A percentile compares a stretch with the other conserved stretches of the same genome.
Evolutionary conservation across 1,284 basidiomycete genomes (phyloP).

Genomic region (Austroboletus rostrupii): DNA sequence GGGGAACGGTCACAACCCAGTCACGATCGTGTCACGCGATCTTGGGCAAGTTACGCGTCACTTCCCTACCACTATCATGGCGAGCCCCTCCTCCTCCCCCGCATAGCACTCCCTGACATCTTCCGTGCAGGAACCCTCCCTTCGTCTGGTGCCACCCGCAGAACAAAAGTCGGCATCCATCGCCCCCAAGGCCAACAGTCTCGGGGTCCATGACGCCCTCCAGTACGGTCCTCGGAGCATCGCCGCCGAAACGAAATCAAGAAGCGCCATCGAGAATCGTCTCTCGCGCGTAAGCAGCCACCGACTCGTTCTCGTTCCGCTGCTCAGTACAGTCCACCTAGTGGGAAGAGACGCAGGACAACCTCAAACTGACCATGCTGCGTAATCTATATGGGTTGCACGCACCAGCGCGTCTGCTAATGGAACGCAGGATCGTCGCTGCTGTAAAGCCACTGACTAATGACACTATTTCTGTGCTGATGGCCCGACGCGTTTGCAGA

Average conservation of each 20-base stretch:
- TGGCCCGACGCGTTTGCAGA: constrained; percentile 35
- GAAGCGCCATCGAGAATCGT: constrained; percentile 54
- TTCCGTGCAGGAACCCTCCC: constrained; percentile 53
- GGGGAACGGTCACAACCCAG: constrained; percentile 23
- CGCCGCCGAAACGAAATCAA: constrained; percentile 62
- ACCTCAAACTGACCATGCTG: constrained; percentile 81
- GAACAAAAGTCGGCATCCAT: constrained; percentile 61
- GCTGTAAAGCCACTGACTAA: constrained; percentile 42
- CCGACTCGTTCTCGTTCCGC: not conserved
- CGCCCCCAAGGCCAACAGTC: constrained; percentile 61
- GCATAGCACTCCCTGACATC: not conserved
- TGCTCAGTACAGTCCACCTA: constrained; percentile 31
- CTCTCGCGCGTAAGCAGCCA: constrained; percentile 58
- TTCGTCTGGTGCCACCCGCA: constrained; percentile 61
- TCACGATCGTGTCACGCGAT: constrained; percentile 24
- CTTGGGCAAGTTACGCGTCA: constrained; percentile 23
- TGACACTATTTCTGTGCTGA: not conserved
- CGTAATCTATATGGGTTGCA: constrained; percentile 85
- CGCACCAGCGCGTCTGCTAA: constrained; percentile 83
- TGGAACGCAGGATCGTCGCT: constrained; percentile 89
- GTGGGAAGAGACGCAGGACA: constrained; percentile 94
- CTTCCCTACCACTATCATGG: constrained; percentile 38
- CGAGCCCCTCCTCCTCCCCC: constrained; percentile 14
- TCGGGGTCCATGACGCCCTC: constrained; percentile 79
- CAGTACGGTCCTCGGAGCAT: constrained; percentile 73